phyloP scores from a whole-genome alignment of 352 stramenopile genomes.

The Globisporangium polare region DNA sequence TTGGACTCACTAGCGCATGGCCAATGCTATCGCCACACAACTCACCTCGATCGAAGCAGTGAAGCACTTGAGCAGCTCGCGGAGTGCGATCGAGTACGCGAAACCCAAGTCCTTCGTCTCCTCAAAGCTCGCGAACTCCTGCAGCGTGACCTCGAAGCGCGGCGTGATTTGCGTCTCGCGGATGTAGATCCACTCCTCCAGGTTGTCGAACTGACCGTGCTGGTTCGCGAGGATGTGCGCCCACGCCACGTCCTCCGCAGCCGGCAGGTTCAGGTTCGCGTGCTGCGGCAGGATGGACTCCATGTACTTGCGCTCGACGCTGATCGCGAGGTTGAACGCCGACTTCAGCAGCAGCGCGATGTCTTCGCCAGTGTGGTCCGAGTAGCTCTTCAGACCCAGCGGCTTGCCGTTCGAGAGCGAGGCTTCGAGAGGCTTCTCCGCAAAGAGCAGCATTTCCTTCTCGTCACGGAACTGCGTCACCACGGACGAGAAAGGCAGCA shows the following conservation, averaged over 20 bases:
- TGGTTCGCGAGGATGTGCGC: constrained; percentile 80
- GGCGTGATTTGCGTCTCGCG: constrained; percentile 79
- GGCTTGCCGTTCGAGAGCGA: constrained; percentile 66
- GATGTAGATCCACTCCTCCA: constrained; percentile 82
- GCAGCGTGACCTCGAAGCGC: constrained; percentile 55
- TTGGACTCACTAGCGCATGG: too few relatives aligned
- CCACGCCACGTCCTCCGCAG: constrained; percentile 67
- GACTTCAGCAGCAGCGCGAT: constrained; percentile 69
- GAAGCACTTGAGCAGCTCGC: constrained; percentile 80
- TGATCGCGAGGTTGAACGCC: constrained; percentile 80
- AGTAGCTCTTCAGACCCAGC: constrained; percentile 47
- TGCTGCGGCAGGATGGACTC: constrained; percentile 50
- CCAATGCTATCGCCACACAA: neutral
- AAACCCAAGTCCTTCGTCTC: constrained; percentile 75
- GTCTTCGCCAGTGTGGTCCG: constrained; percentile 45
- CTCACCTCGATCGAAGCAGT: constrained; percentile 72
- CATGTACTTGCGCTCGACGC: constrained; percentile 79
- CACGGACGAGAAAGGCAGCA: constrained; percentile 28
- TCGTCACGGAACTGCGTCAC: constrained; percentile 44
- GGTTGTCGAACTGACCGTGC: constrained; percentile 77
- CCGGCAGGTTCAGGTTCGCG: constrained; percentile 34
- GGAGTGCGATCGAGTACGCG: constrained; percentile 73
- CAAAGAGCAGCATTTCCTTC: constrained; percentile 51
- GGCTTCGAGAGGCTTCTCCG: constrained; percentile 56
- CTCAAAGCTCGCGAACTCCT: constrained; percentile 51